phyloP scores from a whole-genome alignment of 495 filamentous ascomycete species.

The Cercophora scortea region DNA sequence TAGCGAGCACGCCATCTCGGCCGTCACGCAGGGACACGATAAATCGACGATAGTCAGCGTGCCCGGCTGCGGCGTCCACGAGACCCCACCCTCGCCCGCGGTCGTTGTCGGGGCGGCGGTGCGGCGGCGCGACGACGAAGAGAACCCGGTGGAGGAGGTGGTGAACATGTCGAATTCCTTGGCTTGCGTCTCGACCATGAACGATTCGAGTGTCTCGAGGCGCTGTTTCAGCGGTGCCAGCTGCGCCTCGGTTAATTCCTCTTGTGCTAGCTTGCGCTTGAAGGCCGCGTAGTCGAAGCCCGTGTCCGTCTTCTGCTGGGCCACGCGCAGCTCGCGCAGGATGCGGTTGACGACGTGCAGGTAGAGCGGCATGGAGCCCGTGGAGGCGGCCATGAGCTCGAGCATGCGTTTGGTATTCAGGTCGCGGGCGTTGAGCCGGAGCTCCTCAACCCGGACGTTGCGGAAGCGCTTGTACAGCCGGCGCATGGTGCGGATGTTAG shows the following conservation, averaged over 20 bases:
- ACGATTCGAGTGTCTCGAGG: constrained; percentile 50
- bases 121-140: neutral
- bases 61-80: constrained; percentile 37
- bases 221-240: constrained; percentile 45
- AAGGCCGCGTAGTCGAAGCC: constrained; percentile 51
- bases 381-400: constrained; percentile 57
- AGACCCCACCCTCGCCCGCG: constrained; percentile 12
- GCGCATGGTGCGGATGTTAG: constrained; percentile 44
- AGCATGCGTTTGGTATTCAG: constrained; percentile 59
- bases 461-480: constrained; percentile 31
- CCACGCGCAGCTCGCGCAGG: constrained; percentile 51
- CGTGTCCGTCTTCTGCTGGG: constrained; percentile 25
- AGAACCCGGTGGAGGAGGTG: too few species aligned
- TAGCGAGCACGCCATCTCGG: constrained; percentile 56
- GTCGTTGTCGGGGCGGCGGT: neutral
- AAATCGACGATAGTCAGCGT: constrained; percentile 67
- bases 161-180: neutral
- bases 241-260: constrained; percentile 36
- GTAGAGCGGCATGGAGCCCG: constrained; percentile 50
- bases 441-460: constrained; percentile 41
- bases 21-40: constrained; percentile 61
- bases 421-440: constrained; percentile 49
- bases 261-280: constrained; percentile 21
- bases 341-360: constrained; percentile 51
- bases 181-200: constrained; percentile 37